Percentiles rank a stretch among this genome's conserved stretches.
Evolutionary conservation across 225 moss, liverwort and hornwort species (phyloP).

Genomic region (Polytrichum commune): DNA sequence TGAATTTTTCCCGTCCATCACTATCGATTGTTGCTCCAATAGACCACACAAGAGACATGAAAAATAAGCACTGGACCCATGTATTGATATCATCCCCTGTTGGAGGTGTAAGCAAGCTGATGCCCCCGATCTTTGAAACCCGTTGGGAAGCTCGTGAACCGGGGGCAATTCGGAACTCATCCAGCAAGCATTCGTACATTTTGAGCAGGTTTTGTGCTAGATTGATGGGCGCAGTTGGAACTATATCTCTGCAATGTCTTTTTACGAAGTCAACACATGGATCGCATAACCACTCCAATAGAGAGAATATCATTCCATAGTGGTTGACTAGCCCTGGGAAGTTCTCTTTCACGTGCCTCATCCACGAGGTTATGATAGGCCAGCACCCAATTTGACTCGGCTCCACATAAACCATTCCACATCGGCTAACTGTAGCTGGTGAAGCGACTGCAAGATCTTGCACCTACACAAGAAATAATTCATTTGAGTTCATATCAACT

Average conservation of each 20-base stretch:
- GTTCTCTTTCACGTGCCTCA: conserved; percentile 46
- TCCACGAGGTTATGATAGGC: conserved; percentile 73
- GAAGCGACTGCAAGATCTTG: conserved; percentile 91
- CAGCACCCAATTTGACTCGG: conserved; percentile 77
- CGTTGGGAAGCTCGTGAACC: conserved; percentile 21
- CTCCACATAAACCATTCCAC: conserved; percentile 87
- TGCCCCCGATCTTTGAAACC: conserved; percentile 28
- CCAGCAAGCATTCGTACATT: conserved; percentile 80
- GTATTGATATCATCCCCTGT: conserved; percentile 48
- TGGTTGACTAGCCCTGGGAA: conserved; percentile 42
- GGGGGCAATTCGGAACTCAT: conserved; percentile 55
- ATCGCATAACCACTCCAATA: conserved; percentile 66
- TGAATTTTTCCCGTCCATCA: conserved; percentile 58
- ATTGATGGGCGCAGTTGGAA: conserved; percentile 58
- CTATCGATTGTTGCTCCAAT: conserved; percentile 65
- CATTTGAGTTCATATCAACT: too few relatives aligned
- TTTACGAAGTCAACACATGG: conserved; percentile 75
- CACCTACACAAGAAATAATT: conserved; percentile 22
- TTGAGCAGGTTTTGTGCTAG: conserved; percentile 68
- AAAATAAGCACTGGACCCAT: conserved; percentile 69
- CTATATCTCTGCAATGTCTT: conserved; percentile 63
- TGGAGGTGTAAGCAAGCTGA: conserved; percentile 27
- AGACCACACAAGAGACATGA: conserved; percentile 62
- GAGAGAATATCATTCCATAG: conserved; percentile 42
- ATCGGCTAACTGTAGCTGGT: conserved; percentile 79